A percentile compares a stretch with the other conserved stretches of the same genome.
Conservation (phyloP, 2,329 filamentous ascomycete species). For the Hysterium pulicare region DNA sequence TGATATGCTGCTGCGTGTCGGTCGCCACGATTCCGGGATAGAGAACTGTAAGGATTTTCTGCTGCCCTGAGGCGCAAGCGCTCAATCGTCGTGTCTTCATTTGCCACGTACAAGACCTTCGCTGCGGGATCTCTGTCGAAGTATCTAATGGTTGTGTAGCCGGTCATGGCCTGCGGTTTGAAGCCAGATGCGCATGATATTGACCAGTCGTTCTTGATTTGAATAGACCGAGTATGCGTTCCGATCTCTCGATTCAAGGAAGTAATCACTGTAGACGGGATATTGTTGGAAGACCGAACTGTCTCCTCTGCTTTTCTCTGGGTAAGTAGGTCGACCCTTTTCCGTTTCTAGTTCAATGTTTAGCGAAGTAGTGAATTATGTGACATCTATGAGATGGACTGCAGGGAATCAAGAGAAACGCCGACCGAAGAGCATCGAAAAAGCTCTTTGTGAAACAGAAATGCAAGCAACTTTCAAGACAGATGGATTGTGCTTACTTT, state of each 20-base stretch:
- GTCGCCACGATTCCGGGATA: too few species aligned
- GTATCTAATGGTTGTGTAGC: slow-evolving; percentile 11
- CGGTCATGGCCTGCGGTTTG: too few species aligned
- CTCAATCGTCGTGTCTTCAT: not conserved
- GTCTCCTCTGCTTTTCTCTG: not conserved
- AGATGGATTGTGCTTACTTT: slow-evolving; percentile 21
- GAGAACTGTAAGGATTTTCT: too few species aligned
- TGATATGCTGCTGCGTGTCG: too few species aligned
- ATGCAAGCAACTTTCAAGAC: slow-evolving; percentile 6
- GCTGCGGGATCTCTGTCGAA: slow-evolving; percentile 27
- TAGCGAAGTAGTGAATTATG: not conserved
- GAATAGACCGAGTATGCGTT: not conserved
- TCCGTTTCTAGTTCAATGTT: not conserved
- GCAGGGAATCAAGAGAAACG: too few species aligned
- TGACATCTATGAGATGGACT: not conserved
- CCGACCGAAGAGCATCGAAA: too few species aligned
- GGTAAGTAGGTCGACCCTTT: not conserved
- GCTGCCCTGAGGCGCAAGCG: slow-evolving; percentile 5
- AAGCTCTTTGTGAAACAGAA: slow-evolving; percentile 1
- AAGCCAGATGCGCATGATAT: not conserved
- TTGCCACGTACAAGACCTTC: slow-evolving; percentile 21
- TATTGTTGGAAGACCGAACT: not conserved
- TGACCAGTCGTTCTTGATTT: not conserved
- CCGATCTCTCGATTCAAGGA: slow-evolving; percentile 28
- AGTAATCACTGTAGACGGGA: not conserved